Percentiles rank a stretch among this genome's conserved stretches.
These are phyloP conservation scores for Jackrogersella minutella DNA, from an alignment of 495 filamentous ascomycete genomes.

Conservation along the genomic window DNA sequence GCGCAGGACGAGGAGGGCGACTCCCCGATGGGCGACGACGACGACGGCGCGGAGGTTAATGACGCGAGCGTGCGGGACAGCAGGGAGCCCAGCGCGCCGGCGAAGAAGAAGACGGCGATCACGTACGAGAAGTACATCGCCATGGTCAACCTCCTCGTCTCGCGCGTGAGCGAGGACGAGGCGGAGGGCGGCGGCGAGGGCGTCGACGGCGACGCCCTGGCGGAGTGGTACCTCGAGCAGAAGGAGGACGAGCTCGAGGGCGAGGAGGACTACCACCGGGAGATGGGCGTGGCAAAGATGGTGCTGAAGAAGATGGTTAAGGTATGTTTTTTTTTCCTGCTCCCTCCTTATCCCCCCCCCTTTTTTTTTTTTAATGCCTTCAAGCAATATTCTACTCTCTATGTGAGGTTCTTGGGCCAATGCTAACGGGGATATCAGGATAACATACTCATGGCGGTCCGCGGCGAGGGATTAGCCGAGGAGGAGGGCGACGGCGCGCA, in stretches of 20 bases:
- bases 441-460: constrained; percentile 89
- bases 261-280: constrained; percentile 79
- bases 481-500: constrained; percentile 57
- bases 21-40: constrained; percentile 70
- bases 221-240: constrained; percentile 94
- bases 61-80: constrained; percentile 43
- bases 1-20: constrained; percentile 69
- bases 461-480: constrained; percentile 80
- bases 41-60: constrained; percentile 29
- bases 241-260: constrained; percentile 82
- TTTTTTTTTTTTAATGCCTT: neutral
- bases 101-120: constrained; percentile 80
- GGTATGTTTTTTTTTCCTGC: constrained; percentile 61
- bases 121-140: constrained; percentile 94
- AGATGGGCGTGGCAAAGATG: constrained; percentile 81
- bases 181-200: constrained; percentile 82
- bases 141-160: constrained; percentile 85
- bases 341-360: neutral
- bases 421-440: constrained; percentile 62
- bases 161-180: constrained; percentile 74
- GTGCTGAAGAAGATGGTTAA: constrained; percentile 96
- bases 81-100: constrained; percentile 46
- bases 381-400: no score
- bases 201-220: constrained; percentile 84
- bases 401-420: neutral